phyloP scores from a whole-genome alignment of 495 filamentous ascomycete genomes.

The Evansstolkia leycettana region DNA sequence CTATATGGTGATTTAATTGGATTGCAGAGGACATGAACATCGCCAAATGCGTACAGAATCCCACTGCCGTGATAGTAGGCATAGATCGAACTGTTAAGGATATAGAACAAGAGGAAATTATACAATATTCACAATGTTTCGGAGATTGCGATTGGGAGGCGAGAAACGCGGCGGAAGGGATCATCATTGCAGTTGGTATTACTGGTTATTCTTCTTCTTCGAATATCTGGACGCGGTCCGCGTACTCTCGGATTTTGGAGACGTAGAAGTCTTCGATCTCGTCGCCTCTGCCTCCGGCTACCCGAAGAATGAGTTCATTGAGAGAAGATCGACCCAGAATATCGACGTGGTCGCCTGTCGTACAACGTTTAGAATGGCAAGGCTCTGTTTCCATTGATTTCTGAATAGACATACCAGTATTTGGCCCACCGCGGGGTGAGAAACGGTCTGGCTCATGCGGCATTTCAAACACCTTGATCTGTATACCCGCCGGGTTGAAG shows the following conservation, averaged over 20 bases:
- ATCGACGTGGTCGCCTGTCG: conserved; percentile 79
- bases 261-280: conserved; percentile 64
- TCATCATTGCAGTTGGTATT: too few species aligned
- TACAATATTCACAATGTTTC: too few species aligned
- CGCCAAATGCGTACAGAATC: too few species aligned
- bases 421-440: conserved; percentile 81
- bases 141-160: too few species aligned
- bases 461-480: conserved; percentile 87
- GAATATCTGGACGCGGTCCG: conserved; percentile 64
- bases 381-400: neutral
- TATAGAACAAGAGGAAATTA: too few species aligned
- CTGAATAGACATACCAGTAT: conserved; percentile 48
- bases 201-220: conserved; percentile 48
- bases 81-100: too few species aligned
- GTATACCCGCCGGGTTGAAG: conserved; percentile 76
- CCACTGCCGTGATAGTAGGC: too few species aligned
- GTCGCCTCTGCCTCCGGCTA: conserved; percentile 80
- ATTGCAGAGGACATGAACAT: too few species aligned
- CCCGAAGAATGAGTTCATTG: conserved; percentile 79
- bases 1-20: too few species aligned
- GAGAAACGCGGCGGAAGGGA: neutral
- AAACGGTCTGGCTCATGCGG: conserved; percentile 90
- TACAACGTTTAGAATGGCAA: neutral
- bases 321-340: conserved; percentile 80
- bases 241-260: conserved; percentile 71